Evolutionary conservation across 2,329 filamentous ascomycete genomes (phyloP), one percentile per base, ranked within the genome.

Genomic region (Colletotrichum filicis): DNA sequence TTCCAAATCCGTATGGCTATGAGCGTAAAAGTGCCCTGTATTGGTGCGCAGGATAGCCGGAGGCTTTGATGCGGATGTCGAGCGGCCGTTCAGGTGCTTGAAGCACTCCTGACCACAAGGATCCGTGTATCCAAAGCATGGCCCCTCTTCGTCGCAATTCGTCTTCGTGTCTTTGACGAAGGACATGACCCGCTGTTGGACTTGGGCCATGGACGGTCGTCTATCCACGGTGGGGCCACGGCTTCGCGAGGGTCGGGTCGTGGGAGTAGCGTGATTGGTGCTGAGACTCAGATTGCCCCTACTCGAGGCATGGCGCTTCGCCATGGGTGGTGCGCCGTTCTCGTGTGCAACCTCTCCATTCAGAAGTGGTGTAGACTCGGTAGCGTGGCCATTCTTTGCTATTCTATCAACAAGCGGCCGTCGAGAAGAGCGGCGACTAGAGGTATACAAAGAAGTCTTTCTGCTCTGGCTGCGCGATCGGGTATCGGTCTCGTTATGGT

Each of bases 61-160:
- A 8, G 80, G 78, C 30, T 84, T 82, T 4, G 82, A 78, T 35
- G 79, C 74, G 32, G 80, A 75, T 4, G 79, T 76, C 26, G 82
- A 75, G 26, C 86, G 84, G 35, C 79, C 82, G 75, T 77, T 82
- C 3, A 91, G 55, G 73, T 91, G 89, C 75, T 91, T 92, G 80
- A 90, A 91, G 79, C 91, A 92, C 78, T 91, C 90, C 78, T 92
- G 89, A 1, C 90, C 90, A 74, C 91, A 92, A 0, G 90, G 90
- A 76, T 92, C 91, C 1, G 89, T 86, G 78, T 91, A 93, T 68
- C 91, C 91, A 76, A 85, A 92, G 78, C 91, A 93, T 1, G 88
- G 87, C 0, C 90, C 91, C 22, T 81, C 80, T 75, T 90, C 87
- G 74, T 92, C 90, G 76, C 91, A 92, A 76, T 91, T 89, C 42